phyloP scores from a whole-genome alignment of 225 moss, liverwort and hornwort genomes.

The Polytrichum commune region DNA sequence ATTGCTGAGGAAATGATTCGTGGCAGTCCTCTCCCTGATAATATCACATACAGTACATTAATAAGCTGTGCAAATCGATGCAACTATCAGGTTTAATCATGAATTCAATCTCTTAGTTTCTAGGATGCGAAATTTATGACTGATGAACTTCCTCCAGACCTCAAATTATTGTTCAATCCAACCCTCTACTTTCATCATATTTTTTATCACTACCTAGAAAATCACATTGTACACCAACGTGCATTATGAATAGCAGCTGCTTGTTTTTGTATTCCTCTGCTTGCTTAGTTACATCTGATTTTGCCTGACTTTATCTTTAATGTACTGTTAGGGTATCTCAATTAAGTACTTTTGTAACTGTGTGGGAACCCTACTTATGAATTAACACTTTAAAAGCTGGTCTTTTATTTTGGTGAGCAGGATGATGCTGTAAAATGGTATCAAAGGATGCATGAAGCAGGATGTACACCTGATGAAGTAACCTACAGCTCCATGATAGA shows the following conservation, averaged over 20 bases:
- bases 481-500: slow-evolving; percentile 88
- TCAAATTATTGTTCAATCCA: too few species aligned
- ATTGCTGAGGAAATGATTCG: slow-evolving; percentile 67
- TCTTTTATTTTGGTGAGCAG: slow-evolving; percentile 14
- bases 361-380: too few species aligned
- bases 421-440: slow-evolving; percentile 76
- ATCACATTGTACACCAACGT: too few species aligned
- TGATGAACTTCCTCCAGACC: too few species aligned
- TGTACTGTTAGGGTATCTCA: too few species aligned
- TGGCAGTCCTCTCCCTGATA: slow-evolving; percentile 64
- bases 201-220: too few species aligned
- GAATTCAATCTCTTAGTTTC: background rate
- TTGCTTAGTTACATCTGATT: too few species aligned
- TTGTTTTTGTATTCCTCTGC: too few species aligned
- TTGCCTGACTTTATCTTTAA: too few species aligned
- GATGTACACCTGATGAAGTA: slow-evolving; percentile 84
- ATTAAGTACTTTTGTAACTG: too few species aligned
- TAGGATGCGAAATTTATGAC: background rate
- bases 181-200: too few species aligned
- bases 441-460: slow-evolving; percentile 75
- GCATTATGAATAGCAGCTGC: too few species aligned
- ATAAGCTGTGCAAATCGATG: slow-evolving; percentile 94
- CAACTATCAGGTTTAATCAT: slow-evolving; percentile 40
- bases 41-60: slow-evolving; percentile 89
- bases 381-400: background rate